phyloP scores from a whole-genome alignment of 2,329 filamentous ascomycete genomes.

The Claviceps humidiphila region DNA sequence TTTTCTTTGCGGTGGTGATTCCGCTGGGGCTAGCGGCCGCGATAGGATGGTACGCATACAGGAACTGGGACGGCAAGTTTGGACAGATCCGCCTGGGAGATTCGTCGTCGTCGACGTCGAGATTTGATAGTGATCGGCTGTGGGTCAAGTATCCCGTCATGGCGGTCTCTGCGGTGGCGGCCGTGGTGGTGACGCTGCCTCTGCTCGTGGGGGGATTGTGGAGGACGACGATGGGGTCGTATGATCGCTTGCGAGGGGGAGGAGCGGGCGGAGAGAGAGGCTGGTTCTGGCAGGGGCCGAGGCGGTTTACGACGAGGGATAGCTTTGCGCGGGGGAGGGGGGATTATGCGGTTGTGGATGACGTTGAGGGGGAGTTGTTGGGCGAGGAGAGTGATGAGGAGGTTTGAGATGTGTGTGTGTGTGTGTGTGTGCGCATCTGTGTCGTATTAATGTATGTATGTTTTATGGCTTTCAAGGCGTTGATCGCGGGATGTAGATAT shows the following conservation, averaged over 20 bases:
- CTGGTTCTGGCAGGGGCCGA: conserved; percentile 41
- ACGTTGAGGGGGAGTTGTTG: conserved; percentile 86
- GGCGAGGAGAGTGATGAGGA: conserved; percentile 93
- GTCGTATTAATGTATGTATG: no score
- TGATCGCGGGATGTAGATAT: no score
- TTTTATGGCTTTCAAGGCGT: no score
- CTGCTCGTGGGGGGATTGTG: conserved; percentile 61
- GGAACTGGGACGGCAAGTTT: conserved; percentile 78
- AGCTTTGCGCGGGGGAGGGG: conserved; percentile 77
- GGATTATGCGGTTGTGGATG: conserved; percentile 81
- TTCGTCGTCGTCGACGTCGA: conserved; percentile 21
- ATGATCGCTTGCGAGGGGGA: conserved; percentile 34
- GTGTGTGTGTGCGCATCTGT: no score
- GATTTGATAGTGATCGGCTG: conserved; percentile 54
- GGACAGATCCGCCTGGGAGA: conserved; percentile 87
- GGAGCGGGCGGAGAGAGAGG: conserved; percentile 34
- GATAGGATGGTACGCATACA: conserved; percentile 74
- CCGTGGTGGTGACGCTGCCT: conserved; percentile 50
- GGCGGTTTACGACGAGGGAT: conserved; percentile 74
- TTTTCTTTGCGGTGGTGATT: conserved; percentile 76
- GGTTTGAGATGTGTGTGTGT: conserved; percentile 25
- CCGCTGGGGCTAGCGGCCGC: conserved; percentile 59
- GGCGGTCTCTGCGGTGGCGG: conserved; percentile 50
- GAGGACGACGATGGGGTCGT: conserved; percentile 44
- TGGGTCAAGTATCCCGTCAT: conserved; percentile 77